phyloP scores from a whole-genome alignment of 2,329 filamentous ascomycete species.

The Clonostachys byssicola region DNA sequence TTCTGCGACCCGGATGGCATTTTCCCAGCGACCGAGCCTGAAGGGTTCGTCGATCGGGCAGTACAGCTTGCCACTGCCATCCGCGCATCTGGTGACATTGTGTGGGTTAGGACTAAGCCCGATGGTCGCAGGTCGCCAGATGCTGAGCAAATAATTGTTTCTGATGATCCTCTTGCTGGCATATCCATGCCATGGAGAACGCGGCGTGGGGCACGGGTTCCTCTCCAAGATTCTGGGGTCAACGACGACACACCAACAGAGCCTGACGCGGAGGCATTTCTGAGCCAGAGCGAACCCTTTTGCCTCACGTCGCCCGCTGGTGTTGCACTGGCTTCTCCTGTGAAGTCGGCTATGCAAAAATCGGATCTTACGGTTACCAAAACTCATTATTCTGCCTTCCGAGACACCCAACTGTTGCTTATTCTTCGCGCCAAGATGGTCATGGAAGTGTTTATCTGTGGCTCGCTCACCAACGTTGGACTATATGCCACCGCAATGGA shows the following conservation, averaged over 20 bases:
- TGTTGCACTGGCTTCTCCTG: slow-evolving; percentile 33
- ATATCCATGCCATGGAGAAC: too few relatives aligned
- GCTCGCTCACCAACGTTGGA: slow-evolving; percentile 80
- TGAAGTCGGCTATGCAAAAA: slow-evolving; percentile 38
- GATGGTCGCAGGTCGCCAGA: slow-evolving; percentile 55
- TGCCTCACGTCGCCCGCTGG: slow-evolving; percentile 43
- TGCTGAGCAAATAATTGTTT: slow-evolving; percentile 44
- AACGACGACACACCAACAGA: not conserved
- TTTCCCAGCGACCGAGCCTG: slow-evolving; percentile 59
- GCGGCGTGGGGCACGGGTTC: not conserved
- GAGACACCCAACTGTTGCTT: slow-evolving; percentile 67
- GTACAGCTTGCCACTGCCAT: slow-evolving; percentile 67
- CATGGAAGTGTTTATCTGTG: slow-evolving; percentile 86
- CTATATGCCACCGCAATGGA: slow-evolving; percentile 90
- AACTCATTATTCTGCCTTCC: slow-evolving; percentile 84
- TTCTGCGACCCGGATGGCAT: slow-evolving; percentile 69
- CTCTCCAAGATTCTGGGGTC: slow-evolving; percentile 1
- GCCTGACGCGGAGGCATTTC: slow-evolving; percentile 34
- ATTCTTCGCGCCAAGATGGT: slow-evolving; percentile 81
- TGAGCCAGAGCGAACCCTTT: slow-evolving; percentile 31
- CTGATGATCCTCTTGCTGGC: slow-evolving; percentile 20
- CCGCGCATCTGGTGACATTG: slow-evolving; percentile 62
- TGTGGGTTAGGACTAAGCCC: slow-evolving; percentile 82
- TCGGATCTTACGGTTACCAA: slow-evolving; percentile 58
- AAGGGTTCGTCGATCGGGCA: slow-evolving; percentile 64